Evolutionary conservation across 495 filamentous ascomycete species (phyloP).

Genomic region (Lasiosphaeriaceae sp.): DNA sequence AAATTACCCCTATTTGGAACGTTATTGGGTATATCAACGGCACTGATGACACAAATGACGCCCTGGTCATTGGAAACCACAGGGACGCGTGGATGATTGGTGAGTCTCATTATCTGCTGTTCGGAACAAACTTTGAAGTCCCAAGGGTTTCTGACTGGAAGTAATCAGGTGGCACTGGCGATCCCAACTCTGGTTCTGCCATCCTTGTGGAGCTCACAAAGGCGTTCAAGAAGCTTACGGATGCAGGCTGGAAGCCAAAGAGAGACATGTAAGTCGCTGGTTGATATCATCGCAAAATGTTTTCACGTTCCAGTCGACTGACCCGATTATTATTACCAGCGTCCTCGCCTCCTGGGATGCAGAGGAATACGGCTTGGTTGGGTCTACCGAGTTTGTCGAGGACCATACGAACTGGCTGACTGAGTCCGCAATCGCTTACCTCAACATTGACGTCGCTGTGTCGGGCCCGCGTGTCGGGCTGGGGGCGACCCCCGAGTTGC

Average conservation of each 20-base stretch:
- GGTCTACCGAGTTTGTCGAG: constrained; percentile 87
- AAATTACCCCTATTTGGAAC: constrained; percentile 80
- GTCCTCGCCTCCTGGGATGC: constrained; percentile 88
- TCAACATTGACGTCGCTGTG: constrained; percentile 83
- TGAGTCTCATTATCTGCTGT: constrained; percentile 59
- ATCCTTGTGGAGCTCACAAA: constrained; percentile 73
- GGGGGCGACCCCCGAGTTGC: constrained; percentile 68
- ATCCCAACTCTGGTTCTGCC: constrained; percentile 45
- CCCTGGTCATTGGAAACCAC: constrained; percentile 85
- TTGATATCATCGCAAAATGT: no score
- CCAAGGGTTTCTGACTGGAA: no score
- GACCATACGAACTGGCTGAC: constrained; percentile 79
- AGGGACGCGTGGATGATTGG: constrained; percentile 85
- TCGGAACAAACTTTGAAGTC: no score
- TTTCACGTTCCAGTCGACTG: no score
- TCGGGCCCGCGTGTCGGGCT: constrained; percentile 71
- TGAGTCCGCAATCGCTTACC: constrained; percentile 68
- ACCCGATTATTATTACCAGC: no score
- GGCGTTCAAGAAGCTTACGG: constrained; percentile 69
- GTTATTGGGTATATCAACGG: constrained; percentile 86
- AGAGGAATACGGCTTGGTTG: constrained; percentile 80
- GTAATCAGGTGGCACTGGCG: no score
- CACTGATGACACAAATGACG: constrained; percentile 58
- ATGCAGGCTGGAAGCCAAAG: constrained; percentile 74
- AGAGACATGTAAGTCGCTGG: constrained; percentile 57